Conservation (phyloP, 2,329 filamentous ascomycete genomes). For the Calonectria ilicicola region DNA sequence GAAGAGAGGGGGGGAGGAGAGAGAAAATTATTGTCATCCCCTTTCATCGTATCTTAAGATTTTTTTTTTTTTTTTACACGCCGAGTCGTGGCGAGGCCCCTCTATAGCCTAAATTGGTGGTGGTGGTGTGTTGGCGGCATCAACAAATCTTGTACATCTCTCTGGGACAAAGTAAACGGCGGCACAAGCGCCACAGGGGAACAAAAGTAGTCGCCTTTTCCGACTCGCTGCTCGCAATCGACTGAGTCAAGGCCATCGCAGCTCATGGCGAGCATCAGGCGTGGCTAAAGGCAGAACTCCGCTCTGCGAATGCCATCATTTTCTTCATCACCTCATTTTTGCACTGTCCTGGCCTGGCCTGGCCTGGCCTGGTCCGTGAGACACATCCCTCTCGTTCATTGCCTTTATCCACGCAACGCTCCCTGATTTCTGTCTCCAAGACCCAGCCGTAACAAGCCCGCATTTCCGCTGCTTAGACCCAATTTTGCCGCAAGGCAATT, state of each 20-base stretch:
- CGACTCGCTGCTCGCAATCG: not conserved
- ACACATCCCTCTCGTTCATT: not conserved
- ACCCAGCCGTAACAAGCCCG: not conserved
- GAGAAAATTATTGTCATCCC: not conserved
- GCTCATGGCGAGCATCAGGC: not conserved
- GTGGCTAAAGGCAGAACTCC: not conserved
- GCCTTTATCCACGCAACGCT: not conserved
- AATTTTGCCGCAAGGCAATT: constrained; percentile 5
- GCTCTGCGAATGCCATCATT: not conserved
- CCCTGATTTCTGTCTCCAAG: not conserved
- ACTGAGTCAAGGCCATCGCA: not conserved
- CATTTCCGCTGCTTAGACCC: constrained; percentile 9
- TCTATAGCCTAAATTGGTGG: not conserved
- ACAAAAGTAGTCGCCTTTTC: not conserved
- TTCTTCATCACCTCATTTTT: not conserved
- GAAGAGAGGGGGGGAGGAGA: not conserved
- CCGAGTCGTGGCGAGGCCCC: not conserved
- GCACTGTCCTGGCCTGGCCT: not conserved
- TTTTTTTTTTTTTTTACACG: no score
- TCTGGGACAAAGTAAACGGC: not conserved
- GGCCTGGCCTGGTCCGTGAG: not conserved
- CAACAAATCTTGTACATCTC: not conserved
- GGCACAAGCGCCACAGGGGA: not conserved
- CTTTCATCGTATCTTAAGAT: not conserved
- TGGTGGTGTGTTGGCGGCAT: not conserved